Evolutionary conservation across 768 basidiomycete genomes (phyloP).

Genomic region (Dacryopinax primogenitus): DNA sequence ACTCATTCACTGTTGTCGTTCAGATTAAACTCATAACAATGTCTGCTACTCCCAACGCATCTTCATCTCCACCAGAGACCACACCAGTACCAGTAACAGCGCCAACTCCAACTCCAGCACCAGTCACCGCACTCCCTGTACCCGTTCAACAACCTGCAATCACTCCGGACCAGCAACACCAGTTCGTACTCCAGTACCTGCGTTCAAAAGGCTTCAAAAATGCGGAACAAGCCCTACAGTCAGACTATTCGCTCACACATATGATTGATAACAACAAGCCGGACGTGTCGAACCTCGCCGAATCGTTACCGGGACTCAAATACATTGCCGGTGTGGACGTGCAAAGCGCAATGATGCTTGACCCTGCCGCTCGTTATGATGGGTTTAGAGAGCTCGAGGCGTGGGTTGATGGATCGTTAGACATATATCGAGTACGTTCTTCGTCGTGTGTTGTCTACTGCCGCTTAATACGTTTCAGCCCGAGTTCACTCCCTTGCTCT

Average conservation of each 20-base stretch:
- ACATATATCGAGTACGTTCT: conserved; percentile 75
- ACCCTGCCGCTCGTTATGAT: conserved; percentile 75
- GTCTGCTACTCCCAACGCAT: not conserved
- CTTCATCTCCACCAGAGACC: not conserved
- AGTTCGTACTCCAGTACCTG: conserved; percentile 38
- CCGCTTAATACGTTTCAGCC: conserved; percentile 39
- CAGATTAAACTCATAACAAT: not conserved
- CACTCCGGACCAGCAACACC: conserved; percentile 23
- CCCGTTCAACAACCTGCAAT: not conserved
- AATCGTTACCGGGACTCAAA: conserved; percentile 13
- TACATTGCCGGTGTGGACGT: conserved; percentile 13
- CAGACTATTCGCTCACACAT: not conserved
- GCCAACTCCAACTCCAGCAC: too few relatives aligned
- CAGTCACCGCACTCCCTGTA: not conserved
- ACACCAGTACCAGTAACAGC: not conserved
- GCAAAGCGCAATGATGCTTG: conserved; percentile 66
- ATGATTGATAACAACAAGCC: conserved; percentile 10
- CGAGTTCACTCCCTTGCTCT: conserved; percentile 84
- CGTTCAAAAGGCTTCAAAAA: conserved; percentile 35
- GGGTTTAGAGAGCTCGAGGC: conserved; percentile 74
- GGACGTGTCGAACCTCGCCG: conserved; percentile 38
- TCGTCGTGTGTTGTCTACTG: not conserved
- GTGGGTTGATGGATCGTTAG: conserved; percentile 81
- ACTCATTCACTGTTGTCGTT: not conserved
- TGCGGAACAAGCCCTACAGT: conserved; percentile 41